A percentile compares a stretch with the other conserved stretches of the same genome.
These are phyloP conservation scores for Aspergillus novoparasiticus DNA, from an alignment of 2,329 filamentous ascomycete genomes.

Conservation along the genomic window DNA sequence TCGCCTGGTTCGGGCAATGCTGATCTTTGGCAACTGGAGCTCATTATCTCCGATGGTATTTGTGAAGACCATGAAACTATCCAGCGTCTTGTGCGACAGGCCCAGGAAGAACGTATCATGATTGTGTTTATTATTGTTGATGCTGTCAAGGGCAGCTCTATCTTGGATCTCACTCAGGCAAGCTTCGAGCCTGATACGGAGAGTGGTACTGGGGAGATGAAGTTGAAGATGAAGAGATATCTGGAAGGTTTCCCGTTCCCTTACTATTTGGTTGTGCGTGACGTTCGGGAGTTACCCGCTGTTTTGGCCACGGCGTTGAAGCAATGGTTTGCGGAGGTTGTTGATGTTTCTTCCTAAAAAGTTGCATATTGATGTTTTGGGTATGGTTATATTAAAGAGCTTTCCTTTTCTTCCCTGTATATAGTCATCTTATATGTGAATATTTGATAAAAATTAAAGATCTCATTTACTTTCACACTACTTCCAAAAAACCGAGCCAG, in stretches of 20 bases:
- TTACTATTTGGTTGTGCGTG: conserved; percentile 92
- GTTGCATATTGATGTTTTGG: background rate
- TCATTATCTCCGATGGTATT: conserved; percentile 91
- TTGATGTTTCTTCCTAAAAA: conserved; percentile 45
- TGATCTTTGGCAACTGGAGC: conserved; percentile 92
- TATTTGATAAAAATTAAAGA: background rate
- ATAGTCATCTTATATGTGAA: conserved; percentile 7
- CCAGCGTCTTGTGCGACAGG: conserved; percentile 78
- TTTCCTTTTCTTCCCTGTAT: conserved; percentile 1
- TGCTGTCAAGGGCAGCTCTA: conserved; percentile 57
- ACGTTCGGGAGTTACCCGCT: conserved; percentile 86
- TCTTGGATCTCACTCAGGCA: conserved; percentile 86
- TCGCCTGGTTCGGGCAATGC: conserved; percentile 52
- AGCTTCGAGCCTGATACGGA: conserved; percentile 71
- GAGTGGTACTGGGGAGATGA: conserved; percentile 61
- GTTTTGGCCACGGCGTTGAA: conserved; percentile 85
- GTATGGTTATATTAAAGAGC: conserved; percentile 11
- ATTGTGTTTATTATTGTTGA: conserved; percentile 98
- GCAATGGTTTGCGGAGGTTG: conserved; percentile 88
- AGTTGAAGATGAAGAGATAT: conserved; percentile 83
- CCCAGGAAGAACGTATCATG: conserved; percentile 93
- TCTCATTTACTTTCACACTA: background rate
- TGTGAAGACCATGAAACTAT: conserved; percentile 88
- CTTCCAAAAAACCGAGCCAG: background rate
- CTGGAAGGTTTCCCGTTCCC: conserved; percentile 95